phyloP scores from a whole-genome alignment of 202 grass and related monocot genomes.

The Digitaria exilis region DNA sequence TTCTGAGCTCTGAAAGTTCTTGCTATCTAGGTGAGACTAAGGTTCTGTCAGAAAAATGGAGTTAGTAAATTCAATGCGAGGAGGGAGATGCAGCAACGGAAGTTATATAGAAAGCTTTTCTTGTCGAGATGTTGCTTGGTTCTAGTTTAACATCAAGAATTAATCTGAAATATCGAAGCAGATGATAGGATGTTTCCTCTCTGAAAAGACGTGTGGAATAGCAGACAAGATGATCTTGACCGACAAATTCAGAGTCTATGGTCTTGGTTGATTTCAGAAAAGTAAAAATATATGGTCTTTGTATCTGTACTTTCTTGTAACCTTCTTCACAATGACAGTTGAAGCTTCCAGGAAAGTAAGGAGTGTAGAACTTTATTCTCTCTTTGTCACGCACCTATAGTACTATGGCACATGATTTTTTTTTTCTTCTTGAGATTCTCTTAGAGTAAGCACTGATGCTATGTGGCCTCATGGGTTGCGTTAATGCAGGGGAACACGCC shows the following conservation, averaged over 20 bases:
- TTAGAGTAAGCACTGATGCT: neutral
- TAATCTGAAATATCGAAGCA: slow-evolving; percentile 51
- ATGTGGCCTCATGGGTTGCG: neutral
- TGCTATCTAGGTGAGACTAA: neutral
- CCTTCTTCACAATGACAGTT: neutral
- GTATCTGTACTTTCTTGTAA: slow-evolving; percentile 27
- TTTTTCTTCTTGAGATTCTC: neutral
- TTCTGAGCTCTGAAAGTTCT: neutral
- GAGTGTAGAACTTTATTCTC: neutral
- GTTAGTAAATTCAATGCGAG: neutral
- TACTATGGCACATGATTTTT: neutral
- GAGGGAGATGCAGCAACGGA: neutral
- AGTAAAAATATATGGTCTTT: neutral
- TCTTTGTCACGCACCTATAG: neutral
- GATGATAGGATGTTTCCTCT: slow-evolving; percentile 48
- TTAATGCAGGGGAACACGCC: neutral
- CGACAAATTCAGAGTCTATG: slow-evolving; percentile 26
- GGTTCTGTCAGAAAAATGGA: neutral
- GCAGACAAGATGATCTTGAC: slow-evolving; percentile 28
- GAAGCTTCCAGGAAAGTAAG: slow-evolving; percentile 43
- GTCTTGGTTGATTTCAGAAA: slow-evolving; percentile 9
- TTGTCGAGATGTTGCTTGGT: neutral
- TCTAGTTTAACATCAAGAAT: slow-evolving; percentile 34
- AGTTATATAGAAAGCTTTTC: slow-evolving; percentile 36
- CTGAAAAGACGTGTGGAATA: slow-evolving; percentile 20